Base-by-base conservation (phyloP, 2,329 filamentous ascomycete genomes). In the Nemania abortiva region DNA sequence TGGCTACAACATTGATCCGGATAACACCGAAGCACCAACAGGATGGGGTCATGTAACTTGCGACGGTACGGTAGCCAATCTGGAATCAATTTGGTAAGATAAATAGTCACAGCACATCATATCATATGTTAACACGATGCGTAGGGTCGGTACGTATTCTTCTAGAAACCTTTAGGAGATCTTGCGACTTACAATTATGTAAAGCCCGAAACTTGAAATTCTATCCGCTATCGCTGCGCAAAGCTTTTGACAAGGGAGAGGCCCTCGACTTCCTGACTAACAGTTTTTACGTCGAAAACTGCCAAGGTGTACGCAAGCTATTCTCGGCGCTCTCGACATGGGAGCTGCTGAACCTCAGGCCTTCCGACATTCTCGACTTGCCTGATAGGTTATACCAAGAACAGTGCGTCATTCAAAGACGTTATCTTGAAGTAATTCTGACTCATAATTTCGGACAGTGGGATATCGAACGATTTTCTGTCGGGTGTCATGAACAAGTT, bases 1-100 rank as follows among this genome's bases (percentile, higher is more conserved):
- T 39, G 84, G 84, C 0, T 85, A 82, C 71, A 82, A 84, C 57
- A 77, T 69, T 31, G 72, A 77, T n/a, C 54, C 74, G 7, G 60
- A 77, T 3, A 72, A 77, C 5, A 69, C 62, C 5, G 70, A 74
- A 0, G 65, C 70, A 5, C 78, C 80, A 0, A 61, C 74, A 1
- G 75, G 70, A 0, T 85, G 84, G 84, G 83, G 83, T 0, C 84
- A 85, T 66, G 76, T 85, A 6, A 84, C 83, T 0, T 83, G 80
- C 47, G 83, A 79, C 29, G 84, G 83, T 0, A 82, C 81, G 0
- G 78, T 85, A 39, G 84, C 84, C 0, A 86, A 86, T 67, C 72
- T 86, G 0, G 84, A 86, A 70, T 82, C 83, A 1, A 82, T 85
- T 0, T 86, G 83, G 84, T 77, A 70, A 59, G 69, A 29, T 20